phyloP scores from a whole-genome alignment of 2,329 filamentous ascomycete species.

The Ophiocordyceps camponoti-rufipedis region DNA sequence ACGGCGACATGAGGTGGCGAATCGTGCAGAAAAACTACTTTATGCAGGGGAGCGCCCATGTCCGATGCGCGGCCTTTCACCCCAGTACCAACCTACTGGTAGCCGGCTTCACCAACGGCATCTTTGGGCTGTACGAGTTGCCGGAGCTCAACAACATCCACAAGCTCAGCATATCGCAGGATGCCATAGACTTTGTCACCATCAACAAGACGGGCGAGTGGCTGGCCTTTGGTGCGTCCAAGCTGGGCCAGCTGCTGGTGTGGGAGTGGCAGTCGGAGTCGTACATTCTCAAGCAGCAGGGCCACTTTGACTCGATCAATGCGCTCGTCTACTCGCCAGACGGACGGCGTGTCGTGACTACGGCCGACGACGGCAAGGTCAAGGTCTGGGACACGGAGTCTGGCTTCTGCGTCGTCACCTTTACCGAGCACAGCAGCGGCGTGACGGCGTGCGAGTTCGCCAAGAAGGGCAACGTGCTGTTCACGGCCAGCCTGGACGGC shows the following conservation, averaged over 20 bases:
- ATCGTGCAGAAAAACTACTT: slow-evolving; percentile 89
- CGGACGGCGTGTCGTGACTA: slow-evolving; percentile 80
- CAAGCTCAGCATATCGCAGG: slow-evolving; percentile 83
- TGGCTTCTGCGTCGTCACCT: slow-evolving; percentile 94
- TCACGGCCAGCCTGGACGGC: slow-evolving; percentile 87
- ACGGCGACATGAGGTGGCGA: slow-evolving; percentile 62
- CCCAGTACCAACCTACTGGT: slow-evolving; percentile 79
- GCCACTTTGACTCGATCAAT: slow-evolving; percentile 93
- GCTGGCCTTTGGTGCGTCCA: slow-evolving; percentile 92
- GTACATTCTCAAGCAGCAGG: slow-evolving; percentile 95
- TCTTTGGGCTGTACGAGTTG: slow-evolving; percentile 89
- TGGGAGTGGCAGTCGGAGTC: slow-evolving; percentile 99
- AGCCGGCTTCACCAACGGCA: slow-evolving; percentile 83
- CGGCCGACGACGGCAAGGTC: slow-evolving; percentile 91
- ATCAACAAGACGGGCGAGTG: slow-evolving; percentile 93
- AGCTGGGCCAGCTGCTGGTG: slow-evolving; percentile 85
- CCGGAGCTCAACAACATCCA: slow-evolving; percentile 94
- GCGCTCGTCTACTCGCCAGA: slow-evolving; percentile 84
- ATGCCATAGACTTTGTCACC: slow-evolving; percentile 85
- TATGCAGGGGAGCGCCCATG: slow-evolving; percentile 71
- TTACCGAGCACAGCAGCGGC: slow-evolving; percentile 88
- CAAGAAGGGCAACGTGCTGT: slow-evolving; percentile 86
- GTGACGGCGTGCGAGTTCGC: slow-evolving; percentile 92
- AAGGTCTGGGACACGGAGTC: slow-evolving; percentile 97
- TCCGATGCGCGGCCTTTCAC: slow-evolving; percentile 85